Evolutionary conservation across 352 stramenopile genomes (phyloP).

Genomic region (Phytophthora idaei): DNA sequence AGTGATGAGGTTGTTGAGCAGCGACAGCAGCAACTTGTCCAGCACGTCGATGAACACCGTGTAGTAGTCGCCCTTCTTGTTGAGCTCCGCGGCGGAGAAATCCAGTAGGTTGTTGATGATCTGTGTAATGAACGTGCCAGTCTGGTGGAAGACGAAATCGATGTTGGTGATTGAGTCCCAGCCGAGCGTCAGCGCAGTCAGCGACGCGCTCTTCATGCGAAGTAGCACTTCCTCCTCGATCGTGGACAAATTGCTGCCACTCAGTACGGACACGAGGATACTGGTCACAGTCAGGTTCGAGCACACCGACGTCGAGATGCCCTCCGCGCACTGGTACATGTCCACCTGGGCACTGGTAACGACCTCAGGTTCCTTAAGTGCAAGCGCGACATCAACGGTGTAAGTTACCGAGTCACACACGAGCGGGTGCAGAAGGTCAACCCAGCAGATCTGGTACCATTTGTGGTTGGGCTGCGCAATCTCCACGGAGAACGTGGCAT

Average conservation of each 20-base stretch:
- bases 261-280: conserved; percentile 44
- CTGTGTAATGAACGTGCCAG: conserved; percentile 44
- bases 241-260: conserved; percentile 44
- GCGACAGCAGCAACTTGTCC: conserved; percentile 47
- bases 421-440: conserved; percentile 46
- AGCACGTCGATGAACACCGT: conserved; percentile 46
- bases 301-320: conserved; percentile 45
- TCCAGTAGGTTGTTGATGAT: conserved; percentile 53
- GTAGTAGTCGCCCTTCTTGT: conserved; percentile 74
- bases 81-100: conserved; percentile 56
- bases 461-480: conserved; percentile 61
- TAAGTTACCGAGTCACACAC: conserved; percentile 40
- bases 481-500: conserved; percentile 45
- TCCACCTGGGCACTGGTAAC: conserved; percentile 37
- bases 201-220: conserved; percentile 36
- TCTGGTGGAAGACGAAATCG: conserved; percentile 52
- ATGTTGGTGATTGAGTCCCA: conserved; percentile 62
- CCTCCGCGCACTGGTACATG: conserved; percentile 46
- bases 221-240: conserved; percentile 33
- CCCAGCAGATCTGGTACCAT: conserved; percentile 70
- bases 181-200: conserved; percentile 40
- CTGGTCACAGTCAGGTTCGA: conserved; percentile 53
- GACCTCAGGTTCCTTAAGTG: conserved; percentile 41
- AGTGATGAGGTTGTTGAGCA: conserved; percentile 58
- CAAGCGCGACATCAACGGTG: conserved; percentile 43